Conservation (phyloP, 1,284 basidiomycete species). For the Fomitiporia mediterranea region DNA sequence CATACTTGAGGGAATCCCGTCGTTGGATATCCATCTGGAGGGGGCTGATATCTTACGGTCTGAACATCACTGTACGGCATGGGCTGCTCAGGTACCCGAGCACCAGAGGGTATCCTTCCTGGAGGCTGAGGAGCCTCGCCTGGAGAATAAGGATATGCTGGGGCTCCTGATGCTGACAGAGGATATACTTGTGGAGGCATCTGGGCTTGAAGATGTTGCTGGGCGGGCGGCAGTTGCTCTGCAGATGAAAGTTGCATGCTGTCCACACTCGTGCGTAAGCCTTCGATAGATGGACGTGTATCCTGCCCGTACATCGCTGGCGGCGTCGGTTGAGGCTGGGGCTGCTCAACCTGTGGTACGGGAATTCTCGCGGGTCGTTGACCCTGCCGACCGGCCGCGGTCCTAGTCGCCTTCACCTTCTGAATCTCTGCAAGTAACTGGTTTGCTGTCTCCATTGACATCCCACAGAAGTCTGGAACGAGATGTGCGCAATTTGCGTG, state of each 20-base stretch:
- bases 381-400: slow-evolving; percentile 41
- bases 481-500: slow-evolving; percentile 98
- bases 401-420: slow-evolving; percentile 69
- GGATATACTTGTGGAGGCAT: slow-evolving; percentile 6
- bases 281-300: slow-evolving; percentile 13
- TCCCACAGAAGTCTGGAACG: slow-evolving; percentile 99
- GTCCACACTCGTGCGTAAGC: slow-evolving; percentile 11
- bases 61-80: slow-evolving; percentile 13
- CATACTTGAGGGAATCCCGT: slow-evolving; percentile 11
- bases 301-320: slow-evolving; percentile 24
- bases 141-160: slow-evolving; percentile 18
- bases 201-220: slow-evolving; percentile 2
- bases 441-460: slow-evolving; percentile 99
- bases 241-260: slow-evolving; percentile 10
- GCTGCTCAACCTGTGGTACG: slow-evolving; percentile 27
- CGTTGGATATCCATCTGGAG: slow-evolving; percentile 28
- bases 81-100: slow-evolving; percentile 20
- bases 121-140: slow-evolving; percentile 6
- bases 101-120: slow-evolving; percentile 14
- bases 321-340: slow-evolving; percentile 30
- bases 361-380: slow-evolving; percentile 26
- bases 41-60: slow-evolving; percentile 9
- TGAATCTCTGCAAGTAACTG: slow-evolving; percentile 86
- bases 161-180: slow-evolving; percentile 19
- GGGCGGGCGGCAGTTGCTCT: slow-evolving; percentile 6